These are phyloP conservation scores for Pythium sp. DNA, from an alignment of 352 stramenopile species.

Conservation along the genomic window DNA sequence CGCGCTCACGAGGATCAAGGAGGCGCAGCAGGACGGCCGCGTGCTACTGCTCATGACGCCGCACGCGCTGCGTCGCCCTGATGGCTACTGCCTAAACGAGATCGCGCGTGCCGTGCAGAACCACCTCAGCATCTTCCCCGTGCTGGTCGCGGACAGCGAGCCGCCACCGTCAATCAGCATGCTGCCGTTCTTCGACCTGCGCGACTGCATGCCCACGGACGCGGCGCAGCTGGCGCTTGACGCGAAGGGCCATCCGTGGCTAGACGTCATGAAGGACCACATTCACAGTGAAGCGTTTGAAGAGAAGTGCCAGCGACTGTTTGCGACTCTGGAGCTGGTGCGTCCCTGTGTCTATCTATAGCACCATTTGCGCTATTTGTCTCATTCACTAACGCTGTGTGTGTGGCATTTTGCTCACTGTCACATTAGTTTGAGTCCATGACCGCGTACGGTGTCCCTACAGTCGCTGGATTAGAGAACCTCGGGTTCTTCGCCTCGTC, in stretches of 20 bases:
- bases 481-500: slow-evolving; percentile 40
- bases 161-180: slow-evolving; percentile 65
- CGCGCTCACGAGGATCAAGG: slow-evolving; percentile 62
- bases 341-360: neutral
- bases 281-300: slow-evolving; percentile 39
- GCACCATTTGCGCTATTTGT: too few species aligned
- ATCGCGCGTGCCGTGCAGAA: slow-evolving; percentile 60
- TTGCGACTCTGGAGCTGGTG: slow-evolving; percentile 65
- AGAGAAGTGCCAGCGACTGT: slow-evolving; percentile 51
- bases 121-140: slow-evolving; percentile 66
- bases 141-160: slow-evolving; percentile 62
- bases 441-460: slow-evolving; percentile 53
- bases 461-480: slow-evolving; percentile 58
- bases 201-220: slow-evolving; percentile 54
- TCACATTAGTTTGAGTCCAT: slow-evolving; percentile 60
- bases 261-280: slow-evolving; percentile 29
- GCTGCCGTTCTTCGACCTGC: slow-evolving; percentile 74
- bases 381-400: neutral
- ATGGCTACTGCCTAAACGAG: slow-evolving; percentile 82
- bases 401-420: neutral
- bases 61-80: slow-evolving; percentile 62
- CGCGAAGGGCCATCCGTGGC: slow-evolving; percentile 37
- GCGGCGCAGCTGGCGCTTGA: slow-evolving; percentile 25
- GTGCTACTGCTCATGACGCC: slow-evolving; percentile 80
- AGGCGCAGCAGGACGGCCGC: slow-evolving; percentile 64